These are phyloP conservation scores for Dactylis glomerata DNA, from an alignment of 176 grass and related monocot species.

Conservation along the genomic window DNA sequence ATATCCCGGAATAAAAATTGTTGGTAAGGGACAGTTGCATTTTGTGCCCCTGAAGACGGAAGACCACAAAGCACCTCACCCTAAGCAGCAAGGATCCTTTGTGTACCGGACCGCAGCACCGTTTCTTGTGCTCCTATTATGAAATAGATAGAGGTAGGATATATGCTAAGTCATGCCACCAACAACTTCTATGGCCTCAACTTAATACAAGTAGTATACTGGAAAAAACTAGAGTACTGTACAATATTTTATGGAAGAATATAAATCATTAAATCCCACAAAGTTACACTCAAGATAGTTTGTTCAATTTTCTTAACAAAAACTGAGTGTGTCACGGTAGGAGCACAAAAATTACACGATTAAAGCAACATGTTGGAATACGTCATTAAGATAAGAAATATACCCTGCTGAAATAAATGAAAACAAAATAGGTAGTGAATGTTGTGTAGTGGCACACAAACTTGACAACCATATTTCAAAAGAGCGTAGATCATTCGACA, in stretches of 20 bases:
- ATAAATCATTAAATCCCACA: neutral
- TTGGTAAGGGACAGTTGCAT: conserved; percentile 8
- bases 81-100: neutral
- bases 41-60: conserved; percentile 14
- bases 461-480: neutral
- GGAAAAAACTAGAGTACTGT: no score
- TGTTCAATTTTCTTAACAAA: neutral
- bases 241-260: neutral
- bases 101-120: neutral
- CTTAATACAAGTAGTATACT: neutral
- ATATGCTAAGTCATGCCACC: neutral
- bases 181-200: neutral
- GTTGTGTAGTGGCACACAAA: no score
- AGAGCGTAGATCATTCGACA: neutral
- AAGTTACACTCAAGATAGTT: neutral
- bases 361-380: neutral
- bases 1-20: conserved; percentile 36
- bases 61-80: neutral
- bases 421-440: no score
- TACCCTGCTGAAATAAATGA: neutral
- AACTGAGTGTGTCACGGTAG: neutral
- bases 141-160: neutral
- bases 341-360: neutral
- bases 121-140: neutral
- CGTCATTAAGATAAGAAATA: neutral